Percentiles rank a stretch among this genome's conserved stretches.
These are phyloP conservation scores for Lodderomyces margitis DNA, from an alignment of 1,139 yeast genomes.

Conservation along the genomic window DNA sequence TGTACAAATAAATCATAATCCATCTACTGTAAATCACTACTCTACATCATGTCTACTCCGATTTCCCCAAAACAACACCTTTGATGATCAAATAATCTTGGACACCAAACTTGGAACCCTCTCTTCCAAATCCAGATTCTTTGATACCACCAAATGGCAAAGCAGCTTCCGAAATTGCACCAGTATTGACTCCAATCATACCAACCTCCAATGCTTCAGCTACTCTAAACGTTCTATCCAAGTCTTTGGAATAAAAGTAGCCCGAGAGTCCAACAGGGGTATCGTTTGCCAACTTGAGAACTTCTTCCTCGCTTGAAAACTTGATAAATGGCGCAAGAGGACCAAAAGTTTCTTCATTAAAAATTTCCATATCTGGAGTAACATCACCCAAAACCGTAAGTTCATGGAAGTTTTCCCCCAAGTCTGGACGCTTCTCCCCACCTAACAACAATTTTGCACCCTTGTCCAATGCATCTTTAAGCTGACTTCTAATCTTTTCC, in stretches of 20 bases:
- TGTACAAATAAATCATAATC: too few species aligned
- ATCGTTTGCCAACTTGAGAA: constrained; percentile 63
- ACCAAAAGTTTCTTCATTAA: constrained; percentile 83
- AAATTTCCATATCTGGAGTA: constrained; percentile 59
- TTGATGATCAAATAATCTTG: constrained; percentile 40
- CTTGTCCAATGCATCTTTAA: constrained; percentile 67
- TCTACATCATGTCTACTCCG: background rate
- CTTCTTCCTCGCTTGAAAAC: constrained; percentile 68
- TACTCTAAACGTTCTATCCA: constrained; percentile 54
- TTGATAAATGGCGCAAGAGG: constrained; percentile 80
- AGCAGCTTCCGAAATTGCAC: constrained; percentile 44
- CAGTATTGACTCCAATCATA: constrained; percentile 49
- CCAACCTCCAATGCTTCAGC: constrained; percentile 45
- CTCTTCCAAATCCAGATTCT: constrained; percentile 49
- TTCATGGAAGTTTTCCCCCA: constrained; percentile 74
- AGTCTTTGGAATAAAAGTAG: constrained; percentile 39
- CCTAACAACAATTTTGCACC: constrained; percentile 68
- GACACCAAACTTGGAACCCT: constrained; percentile 45
- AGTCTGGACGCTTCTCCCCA: constrained; percentile 62
- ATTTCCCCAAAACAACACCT: constrained; percentile 24
- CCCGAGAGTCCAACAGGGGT: constrained; percentile 51
- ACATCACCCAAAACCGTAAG: constrained; percentile 73
- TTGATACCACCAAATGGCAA: constrained; percentile 48
- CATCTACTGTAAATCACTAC: background rate
- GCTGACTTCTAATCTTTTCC: constrained; percentile 67